Evolutionary conservation across 169 alveolate species (phyloP).

Genomic region (Cyclospora cayetanensis): DNA sequence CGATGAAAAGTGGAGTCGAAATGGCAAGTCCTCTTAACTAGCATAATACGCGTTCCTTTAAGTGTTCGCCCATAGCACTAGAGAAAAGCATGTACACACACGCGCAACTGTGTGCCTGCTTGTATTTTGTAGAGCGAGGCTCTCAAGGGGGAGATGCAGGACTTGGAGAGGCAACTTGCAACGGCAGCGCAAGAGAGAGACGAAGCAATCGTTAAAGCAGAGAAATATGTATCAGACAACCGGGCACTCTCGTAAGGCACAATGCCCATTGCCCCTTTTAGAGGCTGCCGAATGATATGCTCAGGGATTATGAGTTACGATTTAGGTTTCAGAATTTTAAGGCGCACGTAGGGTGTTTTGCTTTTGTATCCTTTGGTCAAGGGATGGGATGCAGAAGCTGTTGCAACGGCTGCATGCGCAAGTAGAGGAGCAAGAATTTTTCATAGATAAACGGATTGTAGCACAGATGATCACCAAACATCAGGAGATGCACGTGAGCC

Average conservation of each 20-base stretch:
- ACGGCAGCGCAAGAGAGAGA: not conserved
- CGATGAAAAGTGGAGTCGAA: not conserved
- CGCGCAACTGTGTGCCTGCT: not conserved
- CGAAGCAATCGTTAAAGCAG: not conserved
- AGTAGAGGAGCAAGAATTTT: constrained; percentile 47
- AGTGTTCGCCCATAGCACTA: not conserved
- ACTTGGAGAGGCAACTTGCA: not conserved
- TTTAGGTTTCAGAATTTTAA: no score
- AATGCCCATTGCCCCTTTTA: no score
- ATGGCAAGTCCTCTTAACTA: not conserved
- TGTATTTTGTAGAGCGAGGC: not conserved
- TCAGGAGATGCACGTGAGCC: constrained; percentile 44
- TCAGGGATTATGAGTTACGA: no score
- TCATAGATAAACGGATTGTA: constrained; percentile 29
- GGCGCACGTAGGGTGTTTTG: no score
- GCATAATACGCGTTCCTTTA: not conserved
- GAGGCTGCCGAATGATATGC: no score
- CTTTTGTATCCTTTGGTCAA: not conserved
- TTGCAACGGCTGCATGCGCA: constrained; percentile 56
- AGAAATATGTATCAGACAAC: not conserved
- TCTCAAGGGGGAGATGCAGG: not conserved
- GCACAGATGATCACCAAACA: constrained; percentile 62
- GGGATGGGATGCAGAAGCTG: constrained; percentile 28
- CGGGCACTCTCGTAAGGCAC: not conserved
- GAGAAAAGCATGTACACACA: not conserved